Percentiles rank a stretch among this genome's conserved stretches.
These are phyloP conservation scores for Drechslerella stenobrocha DNA, from an alignment of 2,329 filamentous ascomycete species.

Conservation along the genomic window DNA sequence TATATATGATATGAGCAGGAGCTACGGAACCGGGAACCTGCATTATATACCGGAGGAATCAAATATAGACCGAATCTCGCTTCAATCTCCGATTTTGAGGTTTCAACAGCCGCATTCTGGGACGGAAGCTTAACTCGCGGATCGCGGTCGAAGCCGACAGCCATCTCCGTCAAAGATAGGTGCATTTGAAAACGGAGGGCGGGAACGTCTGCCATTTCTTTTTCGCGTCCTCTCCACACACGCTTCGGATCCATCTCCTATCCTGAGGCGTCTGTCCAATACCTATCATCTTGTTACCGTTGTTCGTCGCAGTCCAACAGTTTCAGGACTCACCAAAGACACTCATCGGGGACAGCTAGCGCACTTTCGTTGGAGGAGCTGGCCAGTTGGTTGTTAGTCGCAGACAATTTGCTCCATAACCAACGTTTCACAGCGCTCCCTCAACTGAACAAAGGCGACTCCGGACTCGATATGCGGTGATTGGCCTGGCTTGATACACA, in stretches of 20 bases:
- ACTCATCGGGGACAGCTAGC: constrained; percentile 10
- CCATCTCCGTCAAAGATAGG: constrained; percentile 5
- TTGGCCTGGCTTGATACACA: constrained; percentile 15
- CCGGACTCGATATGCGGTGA: constrained; percentile 32
- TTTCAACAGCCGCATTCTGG: constrained; percentile 38
- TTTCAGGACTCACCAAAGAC: constrained; percentile 22
- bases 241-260: constrained; percentile 2
- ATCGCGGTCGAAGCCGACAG: constrained; percentile 17
- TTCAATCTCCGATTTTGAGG: constrained; percentile 30
- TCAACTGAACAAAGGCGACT: constrained; percentile 35
- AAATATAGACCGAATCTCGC: constrained; percentile 44
- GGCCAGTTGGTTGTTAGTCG: constrained; percentile 22
- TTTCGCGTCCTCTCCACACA: constrained; percentile 2
- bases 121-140: constrained; percentile 27
- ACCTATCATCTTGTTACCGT: constrained; percentile 5
- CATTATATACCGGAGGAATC: constrained; percentile 36
- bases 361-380: constrained; percentile 26
- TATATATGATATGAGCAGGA: not conserved
- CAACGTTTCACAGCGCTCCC: constrained; percentile 36
- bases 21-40: constrained; percentile 3
- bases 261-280: not conserved
- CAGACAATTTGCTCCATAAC: constrained; percentile 26
- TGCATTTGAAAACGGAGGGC: not conserved
- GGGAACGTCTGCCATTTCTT: not conserved
- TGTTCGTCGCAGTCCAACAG: constrained; percentile 22